Percentiles rank a stretch among this genome's conserved stretches.
These are phyloP conservation scores for Ogataea neopini DNA, from an alignment of 805 yeast species.

Conservation along the genomic window DNA sequence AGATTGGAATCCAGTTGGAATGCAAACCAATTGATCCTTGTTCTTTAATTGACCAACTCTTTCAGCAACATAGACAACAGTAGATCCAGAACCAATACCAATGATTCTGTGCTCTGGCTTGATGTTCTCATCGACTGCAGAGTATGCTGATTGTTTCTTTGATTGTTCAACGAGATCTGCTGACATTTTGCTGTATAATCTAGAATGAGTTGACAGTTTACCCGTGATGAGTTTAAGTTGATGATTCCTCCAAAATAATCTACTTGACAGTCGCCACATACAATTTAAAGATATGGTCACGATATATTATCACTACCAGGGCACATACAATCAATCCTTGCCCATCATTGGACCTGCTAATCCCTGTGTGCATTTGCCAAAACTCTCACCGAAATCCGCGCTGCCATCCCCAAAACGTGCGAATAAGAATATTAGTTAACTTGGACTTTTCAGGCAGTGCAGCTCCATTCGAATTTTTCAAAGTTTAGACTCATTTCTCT, in stretches of 20 bases:
- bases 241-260: neutral
- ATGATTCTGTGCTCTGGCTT: constrained; percentile 68
- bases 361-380: neutral
- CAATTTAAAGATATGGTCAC: no score
- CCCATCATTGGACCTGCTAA: neutral
- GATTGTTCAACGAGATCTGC: constrained; percentile 64
- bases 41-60: constrained; percentile 71
- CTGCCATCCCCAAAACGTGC: constrained; percentile 16
- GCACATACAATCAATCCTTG: neutral
- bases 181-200: constrained; percentile 17
- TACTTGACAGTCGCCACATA: neutral
- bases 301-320: no score
- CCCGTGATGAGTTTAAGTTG: neutral
- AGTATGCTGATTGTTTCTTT: constrained; percentile 86
- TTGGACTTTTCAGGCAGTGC: neutral
- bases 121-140: constrained; percentile 88
- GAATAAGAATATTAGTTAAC: neutral
- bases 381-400: constrained; percentile 8
- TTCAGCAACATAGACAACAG: constrained; percentile 97
- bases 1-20: constrained; percentile 97
- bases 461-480: neutral
- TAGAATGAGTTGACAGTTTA: neutral
- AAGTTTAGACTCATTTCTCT: constrained; percentile 7
- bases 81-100: constrained; percentile 96
- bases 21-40: constrained; percentile 64